phyloP scores from a whole-genome alignment of 2,329 filamentous ascomycete genomes.

The Aspergillus alliaceus region DNA sequence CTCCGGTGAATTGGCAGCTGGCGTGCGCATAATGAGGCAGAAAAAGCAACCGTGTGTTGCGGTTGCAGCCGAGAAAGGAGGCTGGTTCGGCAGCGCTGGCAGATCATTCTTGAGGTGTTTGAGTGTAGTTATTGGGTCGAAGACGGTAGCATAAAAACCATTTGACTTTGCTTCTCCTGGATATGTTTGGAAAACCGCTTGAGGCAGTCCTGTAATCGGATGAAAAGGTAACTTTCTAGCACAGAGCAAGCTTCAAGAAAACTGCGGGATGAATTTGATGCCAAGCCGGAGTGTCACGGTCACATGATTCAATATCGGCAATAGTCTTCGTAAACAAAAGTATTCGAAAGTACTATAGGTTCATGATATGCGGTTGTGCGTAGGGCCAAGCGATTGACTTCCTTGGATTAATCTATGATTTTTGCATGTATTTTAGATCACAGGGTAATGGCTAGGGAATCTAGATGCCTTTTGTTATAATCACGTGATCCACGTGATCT shows the following conservation, averaged over 20 bases:
- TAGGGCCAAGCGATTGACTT: too few species aligned
- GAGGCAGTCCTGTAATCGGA: constrained; percentile 7
- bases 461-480: too few species aligned
- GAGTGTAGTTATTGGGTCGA: neutral
- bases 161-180: neutral
- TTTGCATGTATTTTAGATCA: too few species aligned
- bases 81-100: constrained; percentile 41
- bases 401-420: too few species aligned
- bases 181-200: neutral
- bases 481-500: too few species aligned
- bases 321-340: neutral
- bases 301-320: constrained; percentile 23
- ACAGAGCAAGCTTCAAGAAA: constrained; percentile 25
- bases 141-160: neutral
- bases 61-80: constrained; percentile 41
- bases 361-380: too few species aligned
- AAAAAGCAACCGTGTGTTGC: constrained; percentile 26
- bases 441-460: too few species aligned
- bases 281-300: constrained; percentile 31
- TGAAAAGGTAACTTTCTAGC: constrained; percentile 8
- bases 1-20: constrained; percentile 29
- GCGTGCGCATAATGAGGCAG: constrained; percentile 28
- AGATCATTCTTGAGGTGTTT: constrained; percentile 35
- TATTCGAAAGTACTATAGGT: too few species aligned
- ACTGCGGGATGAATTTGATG: constrained; percentile 38